Evolutionary conservation across 1,284 basidiomycete genomes (phyloP), one percentile per base, ranked within the genome.

Genomic region (Ganoderma multipileum): DNA sequence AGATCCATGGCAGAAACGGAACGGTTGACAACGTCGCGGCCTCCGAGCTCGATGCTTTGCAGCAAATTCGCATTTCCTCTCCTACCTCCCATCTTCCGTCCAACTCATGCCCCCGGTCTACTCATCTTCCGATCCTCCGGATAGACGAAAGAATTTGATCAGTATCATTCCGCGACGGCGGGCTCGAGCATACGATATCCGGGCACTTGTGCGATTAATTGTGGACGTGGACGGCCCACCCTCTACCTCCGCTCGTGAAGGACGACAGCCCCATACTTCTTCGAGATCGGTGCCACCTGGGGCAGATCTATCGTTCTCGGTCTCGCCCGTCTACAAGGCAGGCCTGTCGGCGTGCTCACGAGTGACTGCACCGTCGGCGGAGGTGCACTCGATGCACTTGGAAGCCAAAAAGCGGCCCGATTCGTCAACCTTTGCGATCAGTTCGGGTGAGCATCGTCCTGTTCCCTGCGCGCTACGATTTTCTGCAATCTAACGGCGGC

Each of bases 281-380:
- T 83, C 68, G 83, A 84, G 68, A 83, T 83, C 62, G 83, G 82
- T 1, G 72, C 74, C 9, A 79, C 76, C 0, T 83, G 83, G 83
- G 82, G 83, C 39, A 73, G 74, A 62, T 79, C 75, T 65, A 79
- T 82, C 26, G 80, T 83, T 11, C 82, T 80, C 16, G 83, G 82
- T 0, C 79, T 84, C 63, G 81, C 83, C 2, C 77, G 82, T 41
- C 74, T 83, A 28, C 71, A 72, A 61, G 82, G 82, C 1, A 69
- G 75, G 50, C 78, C 82, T 3, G 74, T 83, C 16, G 83, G 82
- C n/a, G 72, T 84, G 8, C 72, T 84, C 30, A 75, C 80, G 5
- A 84, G 82, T 67, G 82, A 84, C 67, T 84, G 83, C 58, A 79
- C 76, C 12, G 76, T 82, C 12, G 82, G 81, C 52, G 82, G 82